Percentiles rank a stretch among this genome's conserved stretches.
phyloP scores from a whole-genome alignment of 306 rosid genomes.

The Casuarina equisetifolia region DNA sequence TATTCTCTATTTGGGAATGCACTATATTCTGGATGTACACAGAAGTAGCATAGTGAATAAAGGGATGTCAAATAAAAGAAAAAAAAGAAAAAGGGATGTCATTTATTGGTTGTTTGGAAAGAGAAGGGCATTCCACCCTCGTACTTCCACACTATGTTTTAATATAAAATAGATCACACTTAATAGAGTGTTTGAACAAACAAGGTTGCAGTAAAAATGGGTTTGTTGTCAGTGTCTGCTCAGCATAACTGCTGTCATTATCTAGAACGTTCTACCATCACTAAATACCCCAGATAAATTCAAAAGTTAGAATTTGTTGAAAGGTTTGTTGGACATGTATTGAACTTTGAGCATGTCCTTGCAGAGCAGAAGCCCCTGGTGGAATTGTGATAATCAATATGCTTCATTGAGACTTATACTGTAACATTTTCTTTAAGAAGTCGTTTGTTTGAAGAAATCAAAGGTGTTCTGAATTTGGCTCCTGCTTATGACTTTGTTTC shows the following conservation, averaged over 20 bases:
- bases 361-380: neutral
- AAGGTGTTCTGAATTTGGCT: slow-evolving; percentile 6
- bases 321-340: neutral
- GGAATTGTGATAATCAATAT: neutral
- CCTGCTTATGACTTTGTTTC: slow-evolving; percentile 2
- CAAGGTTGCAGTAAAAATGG: neutral
- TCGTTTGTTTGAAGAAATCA: neutral
- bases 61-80: neutral
- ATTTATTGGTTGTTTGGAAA: neutral
- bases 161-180: neutral
- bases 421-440: neutral
- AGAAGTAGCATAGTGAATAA: neutral
- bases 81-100: neutral
- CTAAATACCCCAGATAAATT: neutral
- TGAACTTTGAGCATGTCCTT: neutral
- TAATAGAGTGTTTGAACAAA: neutral
- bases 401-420: neutral
- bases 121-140: neutral
- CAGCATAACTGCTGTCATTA: neutral
- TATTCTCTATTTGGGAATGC: neutral
- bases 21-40: neutral
- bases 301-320: neutral
- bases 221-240: neutral
- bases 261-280: neutral
- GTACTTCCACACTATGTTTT: neutral